Conservation (phyloP, 2,329 filamentous ascomycete genomes). For the Calonectria hongkongensis region DNA sequence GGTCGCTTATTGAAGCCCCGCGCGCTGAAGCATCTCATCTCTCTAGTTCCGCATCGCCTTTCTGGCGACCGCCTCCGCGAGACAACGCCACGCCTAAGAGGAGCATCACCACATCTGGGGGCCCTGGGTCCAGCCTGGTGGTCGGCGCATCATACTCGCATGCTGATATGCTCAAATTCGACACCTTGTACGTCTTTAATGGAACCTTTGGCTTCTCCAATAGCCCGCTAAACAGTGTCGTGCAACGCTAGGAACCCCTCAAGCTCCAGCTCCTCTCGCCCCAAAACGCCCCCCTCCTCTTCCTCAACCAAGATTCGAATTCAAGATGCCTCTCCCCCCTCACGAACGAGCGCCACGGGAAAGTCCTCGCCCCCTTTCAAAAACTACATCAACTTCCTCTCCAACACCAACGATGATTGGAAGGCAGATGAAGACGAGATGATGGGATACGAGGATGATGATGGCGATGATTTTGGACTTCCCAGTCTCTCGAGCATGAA, state of each 20-base stretch:
- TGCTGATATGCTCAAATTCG: conserved; percentile 93
- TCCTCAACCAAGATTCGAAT: conserved; percentile 69
- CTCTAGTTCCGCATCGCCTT: conserved; percentile 86
- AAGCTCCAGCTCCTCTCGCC: conserved; percentile 74
- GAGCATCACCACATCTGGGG: conserved; percentile 60
- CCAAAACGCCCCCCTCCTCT: conserved; percentile 84
- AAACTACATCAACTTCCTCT: conserved; percentile 87
- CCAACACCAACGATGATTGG: conserved; percentile 89
- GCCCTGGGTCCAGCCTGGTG: conserved; percentile 81
- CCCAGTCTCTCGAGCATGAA: conserved; percentile 95
- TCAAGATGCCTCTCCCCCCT: conserved; percentile 74
- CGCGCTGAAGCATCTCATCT: conserved; percentile 55
- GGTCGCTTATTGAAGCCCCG: conserved; percentile 33
- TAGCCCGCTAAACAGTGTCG: conserved; percentile 31
- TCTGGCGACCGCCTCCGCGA: conserved; percentile 83
- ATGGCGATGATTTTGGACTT: conserved; percentile 96
- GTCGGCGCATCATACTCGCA: conserved; percentile 98
- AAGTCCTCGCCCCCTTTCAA: conserved; percentile 79
- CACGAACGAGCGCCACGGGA: conserved; percentile 70
- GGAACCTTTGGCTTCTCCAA: neutral
- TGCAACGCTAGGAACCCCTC: conserved; percentile 73
- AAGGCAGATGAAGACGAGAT: conserved; percentile 85
- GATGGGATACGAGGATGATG: conserved; percentile 87
- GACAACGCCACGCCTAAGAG: conserved; percentile 71
- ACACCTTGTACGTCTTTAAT: conserved; percentile 77